These are phyloP conservation scores for Macrophomina tecta DNA, from an alignment of 2,329 filamentous ascomycete genomes.

Conservation along the genomic window DNA sequence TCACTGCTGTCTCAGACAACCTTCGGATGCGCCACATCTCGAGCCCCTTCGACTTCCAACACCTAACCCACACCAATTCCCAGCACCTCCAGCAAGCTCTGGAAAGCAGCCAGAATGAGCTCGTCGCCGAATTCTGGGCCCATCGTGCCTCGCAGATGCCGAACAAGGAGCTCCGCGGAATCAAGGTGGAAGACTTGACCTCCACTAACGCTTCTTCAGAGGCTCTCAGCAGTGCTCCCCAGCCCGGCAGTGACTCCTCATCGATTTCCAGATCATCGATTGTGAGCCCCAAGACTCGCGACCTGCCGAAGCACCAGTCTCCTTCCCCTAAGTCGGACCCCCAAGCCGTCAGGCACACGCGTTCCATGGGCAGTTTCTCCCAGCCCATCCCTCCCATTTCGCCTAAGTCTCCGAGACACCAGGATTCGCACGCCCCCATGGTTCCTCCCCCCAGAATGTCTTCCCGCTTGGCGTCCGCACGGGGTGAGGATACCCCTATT, in stretches of 20 bases:
- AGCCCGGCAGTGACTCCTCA: constrained; percentile 4
- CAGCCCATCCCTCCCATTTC: constrained; percentile 49
- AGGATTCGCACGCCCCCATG: constrained; percentile 15
- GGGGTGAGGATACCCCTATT: constrained; percentile 22
- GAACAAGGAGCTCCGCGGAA: constrained; percentile 57
- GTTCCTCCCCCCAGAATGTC: constrained; percentile 40
- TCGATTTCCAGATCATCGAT: constrained; percentile 6
- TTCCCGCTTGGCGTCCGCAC: constrained; percentile 38
- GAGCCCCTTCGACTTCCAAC: constrained; percentile 68
- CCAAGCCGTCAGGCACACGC: constrained; percentile 37
- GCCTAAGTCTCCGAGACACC: constrained; percentile 13
- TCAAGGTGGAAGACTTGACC: constrained; percentile 56
- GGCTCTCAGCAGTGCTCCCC: background rate
- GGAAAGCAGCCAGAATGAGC: constrained; percentile 56
- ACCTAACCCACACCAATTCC: constrained; percentile 65
- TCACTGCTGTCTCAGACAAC: constrained; percentile 26
- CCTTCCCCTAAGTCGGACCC: constrained; percentile 30
- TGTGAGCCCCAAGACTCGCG: constrained; percentile 33
- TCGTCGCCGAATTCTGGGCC: constrained; percentile 61
- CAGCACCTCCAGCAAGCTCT: constrained; percentile 61
- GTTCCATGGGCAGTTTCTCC: constrained; percentile 61
- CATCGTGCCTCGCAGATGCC: constrained; percentile 60
- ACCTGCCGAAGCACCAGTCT: constrained; percentile 8
- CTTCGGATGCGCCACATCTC: constrained; percentile 55
- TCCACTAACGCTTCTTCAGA: constrained; percentile 32